phyloP scores from a whole-genome alignment of 2,329 filamentous ascomycete genomes.

The Fusarium anguioides region DNA sequence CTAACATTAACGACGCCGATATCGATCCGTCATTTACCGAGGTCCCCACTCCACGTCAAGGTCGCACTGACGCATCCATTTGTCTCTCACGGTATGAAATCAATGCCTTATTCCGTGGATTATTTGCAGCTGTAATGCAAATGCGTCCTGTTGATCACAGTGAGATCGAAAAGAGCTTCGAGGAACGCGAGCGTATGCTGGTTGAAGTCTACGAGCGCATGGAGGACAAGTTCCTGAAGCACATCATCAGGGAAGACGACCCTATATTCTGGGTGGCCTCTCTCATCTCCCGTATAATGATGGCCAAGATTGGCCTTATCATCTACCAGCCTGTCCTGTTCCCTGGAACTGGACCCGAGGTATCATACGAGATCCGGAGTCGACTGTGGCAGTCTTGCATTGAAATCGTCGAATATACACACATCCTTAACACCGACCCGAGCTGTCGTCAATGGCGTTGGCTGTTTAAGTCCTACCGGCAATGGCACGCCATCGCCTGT shows the following conservation, averaged over 20 bases:
- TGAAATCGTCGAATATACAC: constrained; percentile 36
- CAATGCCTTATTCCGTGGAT: constrained; percentile 22
- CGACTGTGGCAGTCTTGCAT: constrained; percentile 38
- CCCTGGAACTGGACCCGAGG: constrained; percentile 30
- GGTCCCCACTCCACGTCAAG: constrained; percentile 25
- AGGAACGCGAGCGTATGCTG: constrained; percentile 37
- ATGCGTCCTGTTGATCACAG: constrained; percentile 32
- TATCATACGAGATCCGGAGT: constrained; percentile 27
- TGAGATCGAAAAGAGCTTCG: constrained; percentile 31
- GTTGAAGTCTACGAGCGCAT: constrained; percentile 37
- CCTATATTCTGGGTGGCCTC: constrained; percentile 35
- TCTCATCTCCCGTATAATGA: constrained; percentile 31
- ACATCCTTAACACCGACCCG: constrained; percentile 36
- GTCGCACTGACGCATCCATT: constrained; percentile 31
- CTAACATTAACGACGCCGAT: constrained; percentile 36
- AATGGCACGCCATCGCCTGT: constrained; percentile 38
- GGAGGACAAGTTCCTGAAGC: constrained; percentile 35
- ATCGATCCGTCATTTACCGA: constrained; percentile 35
- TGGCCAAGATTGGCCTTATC: constrained; percentile 36
- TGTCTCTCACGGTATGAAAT: constrained; percentile 34
- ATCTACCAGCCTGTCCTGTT: constrained; percentile 36
- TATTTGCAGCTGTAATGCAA: constrained; percentile 26
- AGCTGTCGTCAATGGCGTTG: constrained; percentile 35
- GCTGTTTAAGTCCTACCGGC: constrained; percentile 30
- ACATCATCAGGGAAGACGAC: constrained; percentile 30